Evolutionary conservation across 2,329 filamentous ascomycete species (phyloP), one percentile per base, ranked within the genome.

Genomic region (Ceratocystis eucalypticola): DNA sequence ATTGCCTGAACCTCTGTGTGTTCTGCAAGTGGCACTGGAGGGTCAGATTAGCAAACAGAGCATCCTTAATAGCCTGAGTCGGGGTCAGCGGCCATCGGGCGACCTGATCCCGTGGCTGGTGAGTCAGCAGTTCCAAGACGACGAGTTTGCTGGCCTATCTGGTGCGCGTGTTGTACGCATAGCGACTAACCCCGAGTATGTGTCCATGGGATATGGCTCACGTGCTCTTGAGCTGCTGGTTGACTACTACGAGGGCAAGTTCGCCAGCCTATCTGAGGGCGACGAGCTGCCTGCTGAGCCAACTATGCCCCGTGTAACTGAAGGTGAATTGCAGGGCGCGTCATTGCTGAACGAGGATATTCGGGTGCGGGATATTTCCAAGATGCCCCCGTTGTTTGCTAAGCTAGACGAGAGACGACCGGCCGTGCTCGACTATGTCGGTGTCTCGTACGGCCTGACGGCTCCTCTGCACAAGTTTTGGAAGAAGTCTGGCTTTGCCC

Each of bases 31-130:
- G 20, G 89, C 93, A 0, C 80, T 99, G 1, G 94, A 99, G 81
- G 94, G 94, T 71, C 88, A 90, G 70, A 99, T 99, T 73, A 96
- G 92, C 79, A 85, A 87, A 70, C 88, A 95, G 72, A 97, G 92
- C 73, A 92, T 99, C 2, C 79, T 96, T 67, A 95, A 91, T 76
- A 89, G 89, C 74, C 78, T 99, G 69, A 93, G 89, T 72, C 84
- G 94, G 74, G 95, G 94, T 46, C 89, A 94, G 74, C 83, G 94
- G 71, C 91, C 93, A 1, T 86, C 89, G 48, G 94, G 94, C 72
- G 94, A 99, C 75, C 78, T 99, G 65, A 99, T 99, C 67, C 94
- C 94, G 0, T 99, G 94, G 94, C 83, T 97, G 41, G 89, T 99
- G 69, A 96, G 91, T 74, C 92, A 97, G 74, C 94, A 99, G 74